These are phyloP conservation scores for Chimonanthus praecox DNA, from an alignment of 164 flowering plant genomes.

Conservation along the genomic window DNA sequence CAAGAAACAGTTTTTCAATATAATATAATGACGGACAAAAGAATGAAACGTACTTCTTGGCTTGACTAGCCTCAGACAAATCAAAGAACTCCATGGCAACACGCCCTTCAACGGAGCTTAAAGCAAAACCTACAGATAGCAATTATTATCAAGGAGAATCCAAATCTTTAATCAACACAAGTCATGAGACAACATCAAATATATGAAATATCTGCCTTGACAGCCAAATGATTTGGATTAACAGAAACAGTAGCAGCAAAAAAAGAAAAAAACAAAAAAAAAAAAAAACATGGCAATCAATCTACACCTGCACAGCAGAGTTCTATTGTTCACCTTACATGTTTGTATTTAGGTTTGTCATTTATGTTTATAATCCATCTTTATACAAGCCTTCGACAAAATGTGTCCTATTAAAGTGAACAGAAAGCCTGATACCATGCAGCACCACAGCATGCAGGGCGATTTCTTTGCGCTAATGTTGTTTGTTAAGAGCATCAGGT, in stretches of 20 bases:
- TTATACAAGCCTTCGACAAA: not conserved
- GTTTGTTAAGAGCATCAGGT: not conserved
- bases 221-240: too few relatives aligned
- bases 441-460: not conserved
- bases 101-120: constrained; percentile 97
- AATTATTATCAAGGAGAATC: not conserved
- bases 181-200: too few relatives aligned
- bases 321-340: too few relatives aligned
- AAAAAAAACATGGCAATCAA: too few relatives aligned
- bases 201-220: too few relatives aligned
- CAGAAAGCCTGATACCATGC: not conserved
- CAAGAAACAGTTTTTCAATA: too few relatives aligned
- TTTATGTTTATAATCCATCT: not conserved
- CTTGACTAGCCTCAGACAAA: constrained; percentile 87
- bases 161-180: not conserved
- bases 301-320: too few relatives aligned
- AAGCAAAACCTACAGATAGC: constrained; percentile 78
- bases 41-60: constrained; percentile 74
- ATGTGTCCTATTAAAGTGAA: not conserved
- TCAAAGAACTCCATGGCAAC: constrained; percentile 99
- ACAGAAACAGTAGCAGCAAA: too few relatives aligned
- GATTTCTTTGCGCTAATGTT: too few relatives aligned
- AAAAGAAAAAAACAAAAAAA: too few relatives aligned
- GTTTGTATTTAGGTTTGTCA: too few relatives aligned
- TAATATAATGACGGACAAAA: not conserved